Conservation (phyloP, 495 filamentous ascomycete genomes). For the Pyrenula aspistea region DNA sequence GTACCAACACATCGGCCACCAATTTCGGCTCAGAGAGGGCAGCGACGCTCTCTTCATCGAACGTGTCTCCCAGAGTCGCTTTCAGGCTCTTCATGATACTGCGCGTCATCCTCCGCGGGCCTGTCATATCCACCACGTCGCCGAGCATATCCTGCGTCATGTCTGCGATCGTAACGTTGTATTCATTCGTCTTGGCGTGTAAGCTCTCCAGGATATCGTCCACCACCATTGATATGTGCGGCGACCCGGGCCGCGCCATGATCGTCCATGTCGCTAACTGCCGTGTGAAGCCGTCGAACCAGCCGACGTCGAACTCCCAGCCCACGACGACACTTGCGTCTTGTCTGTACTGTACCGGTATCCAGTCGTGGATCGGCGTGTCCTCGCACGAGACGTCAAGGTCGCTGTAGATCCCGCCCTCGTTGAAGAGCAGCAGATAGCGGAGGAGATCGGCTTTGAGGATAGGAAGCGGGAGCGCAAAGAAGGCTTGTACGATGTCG, state of each 20-base stretch:
- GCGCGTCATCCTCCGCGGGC: slow-evolving; percentile 10
- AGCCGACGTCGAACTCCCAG: slow-evolving; percentile 24
- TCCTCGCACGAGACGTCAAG: slow-evolving; percentile 26
- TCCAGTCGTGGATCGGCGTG: slow-evolving; percentile 22
- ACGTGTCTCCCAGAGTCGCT: slow-evolving; percentile 5
- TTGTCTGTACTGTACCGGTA: slow-evolving; percentile 17
- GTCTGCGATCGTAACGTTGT: slow-evolving; percentile 13
- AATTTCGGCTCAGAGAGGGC: slow-evolving; percentile 10
- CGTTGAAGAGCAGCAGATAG: slow-evolving; percentile 33
- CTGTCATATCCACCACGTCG: slow-evolving; percentile 14
- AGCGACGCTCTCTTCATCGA: slow-evolving; percentile 12
- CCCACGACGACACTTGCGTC: slow-evolving; percentile 25
- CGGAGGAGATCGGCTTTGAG: slow-evolving; percentile 35
- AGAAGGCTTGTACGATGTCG: slow-evolving; percentile 14
- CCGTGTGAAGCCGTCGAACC: slow-evolving; percentile 16
- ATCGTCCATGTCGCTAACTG: slow-evolving; percentile 30
- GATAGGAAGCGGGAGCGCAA: slow-evolving; percentile 20
- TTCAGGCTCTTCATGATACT: slow-evolving; percentile 6
- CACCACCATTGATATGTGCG: slow-evolving; percentile 11
- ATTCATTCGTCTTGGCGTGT: slow-evolving; percentile 12
- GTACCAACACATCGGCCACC: slow-evolving; percentile 15
- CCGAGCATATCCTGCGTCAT: slow-evolving; percentile 7
- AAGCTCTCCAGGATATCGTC: slow-evolving; percentile 11
- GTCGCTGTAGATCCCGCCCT: slow-evolving; percentile 41
- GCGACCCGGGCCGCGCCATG: slow-evolving; percentile 19